Evolutionary conservation across 805 yeast species (phyloP).

Genomic region (Cyberlindnera americana): DNA sequence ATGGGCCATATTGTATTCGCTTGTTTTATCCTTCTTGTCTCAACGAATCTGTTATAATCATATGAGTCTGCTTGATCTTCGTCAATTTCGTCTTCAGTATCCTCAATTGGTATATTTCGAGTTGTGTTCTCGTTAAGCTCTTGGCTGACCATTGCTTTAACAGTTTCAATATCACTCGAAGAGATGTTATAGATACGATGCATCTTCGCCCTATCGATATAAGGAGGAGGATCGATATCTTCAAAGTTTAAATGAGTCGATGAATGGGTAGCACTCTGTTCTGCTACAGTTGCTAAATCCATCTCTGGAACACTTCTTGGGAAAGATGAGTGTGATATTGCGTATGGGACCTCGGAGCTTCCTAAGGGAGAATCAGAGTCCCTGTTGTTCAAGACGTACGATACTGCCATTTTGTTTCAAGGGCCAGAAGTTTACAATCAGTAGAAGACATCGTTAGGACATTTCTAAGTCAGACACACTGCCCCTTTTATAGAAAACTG

Average conservation of each 20-base stretch:
- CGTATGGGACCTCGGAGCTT: neutral
- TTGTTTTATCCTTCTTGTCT: too few relatives aligned
- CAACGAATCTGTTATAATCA: neutral
- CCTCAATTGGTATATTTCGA: neutral
- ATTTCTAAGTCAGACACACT: too few relatives aligned
- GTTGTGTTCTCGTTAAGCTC: too few relatives aligned
- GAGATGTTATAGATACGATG: constrained; percentile 14
- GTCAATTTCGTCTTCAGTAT: constrained; percentile 7
- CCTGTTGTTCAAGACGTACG: neutral
- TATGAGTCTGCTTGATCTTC: constrained; percentile 8
- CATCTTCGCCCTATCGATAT: constrained; percentile 10
- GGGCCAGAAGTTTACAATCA: neutral
- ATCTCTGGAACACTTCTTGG: constrained; percentile 4
- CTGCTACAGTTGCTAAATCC: constrained; percentile 3
- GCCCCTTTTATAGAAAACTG: too few relatives aligned
- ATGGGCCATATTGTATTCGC: too few relatives aligned
- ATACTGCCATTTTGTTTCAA: neutral
- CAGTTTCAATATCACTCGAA: constrained; percentile 9
- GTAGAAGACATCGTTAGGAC: too few relatives aligned
- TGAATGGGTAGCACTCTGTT: neutral
- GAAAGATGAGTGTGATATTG: neutral
- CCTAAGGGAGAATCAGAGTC: neutral
- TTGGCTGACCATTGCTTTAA: constrained; percentile 7
- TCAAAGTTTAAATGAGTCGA: neutral
- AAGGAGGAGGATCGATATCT: constrained; percentile 11